Conservation (phyloP, 371 early-diverging fungal species). For the Dichotomocladium elegans region DNA sequence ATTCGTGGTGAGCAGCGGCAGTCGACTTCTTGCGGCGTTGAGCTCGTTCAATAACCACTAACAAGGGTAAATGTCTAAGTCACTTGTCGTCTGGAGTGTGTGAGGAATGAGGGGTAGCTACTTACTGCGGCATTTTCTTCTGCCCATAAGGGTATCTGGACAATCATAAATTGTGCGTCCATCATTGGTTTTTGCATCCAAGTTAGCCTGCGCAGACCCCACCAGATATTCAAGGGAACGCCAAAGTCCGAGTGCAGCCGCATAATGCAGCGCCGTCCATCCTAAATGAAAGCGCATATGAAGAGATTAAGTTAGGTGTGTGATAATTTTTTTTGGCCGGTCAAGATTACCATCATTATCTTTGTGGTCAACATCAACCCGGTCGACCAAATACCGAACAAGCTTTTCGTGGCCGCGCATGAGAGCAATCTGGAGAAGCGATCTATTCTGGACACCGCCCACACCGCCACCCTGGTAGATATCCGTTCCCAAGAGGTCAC, state of each 20-base stretch:
- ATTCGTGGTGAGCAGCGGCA: no score
- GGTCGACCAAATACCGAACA: conserved; percentile 18
- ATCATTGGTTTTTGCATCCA: conserved; percentile 29
- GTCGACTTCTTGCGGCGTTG: background rate
- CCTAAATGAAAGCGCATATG: conserved; percentile 27
- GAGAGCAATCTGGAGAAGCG: conserved; percentile 32
- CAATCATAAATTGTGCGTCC: conserved; percentile 35
- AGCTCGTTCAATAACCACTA: conserved; percentile 8
- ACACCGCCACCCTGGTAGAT: background rate
- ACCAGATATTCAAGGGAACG: conserved; percentile 25
- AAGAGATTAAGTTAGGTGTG: no score
- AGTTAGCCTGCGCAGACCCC: conserved; percentile 17
- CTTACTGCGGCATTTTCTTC: conserved; percentile 34
- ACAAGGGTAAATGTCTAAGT: background rate
- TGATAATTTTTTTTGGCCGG: no score
- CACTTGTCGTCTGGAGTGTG: no score
- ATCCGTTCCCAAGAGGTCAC: background rate
- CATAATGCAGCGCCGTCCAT: conserved; percentile 49
- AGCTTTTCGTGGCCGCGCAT: conserved; percentile 35
- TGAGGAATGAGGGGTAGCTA: no score
- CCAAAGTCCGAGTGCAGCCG: conserved; percentile 41
- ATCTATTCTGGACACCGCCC: conserved; percentile 14
- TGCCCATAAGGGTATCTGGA: conserved; percentile 24
- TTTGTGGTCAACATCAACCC: conserved; percentile 29
- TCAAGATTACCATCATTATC: conserved; percentile 43